phyloP scores from a whole-genome alignment of 306 rosid species.

The Dalbergia oliveri region DNA sequence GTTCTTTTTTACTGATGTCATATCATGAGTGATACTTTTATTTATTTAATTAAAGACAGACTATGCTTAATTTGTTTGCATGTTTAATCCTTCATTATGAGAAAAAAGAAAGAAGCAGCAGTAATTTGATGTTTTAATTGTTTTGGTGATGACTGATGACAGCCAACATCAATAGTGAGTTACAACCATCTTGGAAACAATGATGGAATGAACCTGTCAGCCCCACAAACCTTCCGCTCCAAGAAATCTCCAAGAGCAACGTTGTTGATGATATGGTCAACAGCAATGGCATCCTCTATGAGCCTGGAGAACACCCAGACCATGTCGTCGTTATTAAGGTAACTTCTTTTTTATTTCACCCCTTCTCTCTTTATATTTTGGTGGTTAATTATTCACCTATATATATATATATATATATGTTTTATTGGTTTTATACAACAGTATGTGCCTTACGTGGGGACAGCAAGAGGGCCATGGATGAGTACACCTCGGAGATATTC shows the following conservation, averaged over 20 bases:
- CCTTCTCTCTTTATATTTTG: neutral
- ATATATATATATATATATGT: too few species aligned
- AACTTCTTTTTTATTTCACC: neutral
- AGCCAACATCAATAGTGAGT: slow-evolving; percentile 99
- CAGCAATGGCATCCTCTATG: slow-evolving; percentile 89
- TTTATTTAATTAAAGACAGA: neutral
- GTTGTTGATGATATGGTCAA: slow-evolving; percentile 99
- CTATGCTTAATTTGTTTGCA: neutral
- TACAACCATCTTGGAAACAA: slow-evolving; percentile 98
- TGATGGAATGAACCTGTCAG: slow-evolving; percentile 97
- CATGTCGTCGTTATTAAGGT: slow-evolving; percentile 98
- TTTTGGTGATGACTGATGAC: slow-evolving; percentile 27
- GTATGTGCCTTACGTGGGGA: slow-evolving; percentile 97
- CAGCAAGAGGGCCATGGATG: slow-evolving; percentile 98
- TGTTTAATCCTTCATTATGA: neutral
- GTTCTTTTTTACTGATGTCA: neutral
- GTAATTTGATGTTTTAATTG: neutral
- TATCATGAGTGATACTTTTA: neutral
- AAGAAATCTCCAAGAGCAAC: slow-evolving; percentile 96
- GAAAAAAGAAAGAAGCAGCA: neutral
- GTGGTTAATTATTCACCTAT: neutral
- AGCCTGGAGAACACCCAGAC: slow-evolving; percentile 97
- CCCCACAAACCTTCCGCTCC: slow-evolving; percentile 96
- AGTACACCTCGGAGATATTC: slow-evolving; percentile 97
- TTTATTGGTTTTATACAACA: slow-evolving; percentile 16